These are phyloP conservation scores for Combretum micranthum DNA, from an alignment of 345 rosid species.

Conservation along the genomic window DNA sequence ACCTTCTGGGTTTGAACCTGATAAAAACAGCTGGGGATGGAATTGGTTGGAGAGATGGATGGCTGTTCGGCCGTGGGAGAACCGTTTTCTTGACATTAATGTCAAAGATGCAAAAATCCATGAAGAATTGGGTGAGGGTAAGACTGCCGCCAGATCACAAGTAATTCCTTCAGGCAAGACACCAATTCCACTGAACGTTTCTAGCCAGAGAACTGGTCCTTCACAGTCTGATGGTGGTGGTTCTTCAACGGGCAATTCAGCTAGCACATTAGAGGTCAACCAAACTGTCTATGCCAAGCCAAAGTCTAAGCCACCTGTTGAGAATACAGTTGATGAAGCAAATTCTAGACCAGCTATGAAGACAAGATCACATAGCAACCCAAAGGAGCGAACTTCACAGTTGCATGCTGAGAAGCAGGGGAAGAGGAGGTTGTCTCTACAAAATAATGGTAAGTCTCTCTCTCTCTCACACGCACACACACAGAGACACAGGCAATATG, in stretches of 20 bases:
- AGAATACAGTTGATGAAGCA: constrained; percentile 42
- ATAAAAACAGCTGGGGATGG: constrained; percentile 99
- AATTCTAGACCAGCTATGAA: constrained; percentile 36
- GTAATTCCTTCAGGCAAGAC: constrained; percentile 50
- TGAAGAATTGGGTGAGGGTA: constrained; percentile 42
- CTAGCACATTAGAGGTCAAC: constrained; percentile 39
- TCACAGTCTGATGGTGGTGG: constrained; percentile 59
- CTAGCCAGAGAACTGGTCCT: constrained; percentile 60
- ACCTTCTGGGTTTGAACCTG: constrained; percentile 72
- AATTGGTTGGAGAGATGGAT: constrained; percentile 99
- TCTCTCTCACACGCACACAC: not conserved
- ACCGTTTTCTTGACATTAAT: constrained; percentile 87
- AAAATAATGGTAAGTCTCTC: constrained; percentile 49
- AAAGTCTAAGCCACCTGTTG: constrained; percentile 47
- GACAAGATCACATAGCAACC: constrained; percentile 81
- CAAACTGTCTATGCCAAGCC: constrained; percentile 29
- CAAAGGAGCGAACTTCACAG: constrained; percentile 63
- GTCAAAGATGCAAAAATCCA: constrained; percentile 56
- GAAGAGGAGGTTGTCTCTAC: constrained; percentile 69
- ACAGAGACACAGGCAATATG: too few relatives aligned
- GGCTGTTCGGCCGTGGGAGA: constrained; percentile 99
- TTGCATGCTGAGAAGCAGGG: constrained; percentile 37
- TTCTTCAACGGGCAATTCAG: constrained; percentile 56
- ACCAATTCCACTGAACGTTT: constrained; percentile 26
- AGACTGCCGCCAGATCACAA: constrained; percentile 40